Percentiles rank a stretch among this genome's conserved stretches.
phyloP scores from a whole-genome alignment of 108 stramenopile genomes.

The Skeletonema grethae region DNA sequence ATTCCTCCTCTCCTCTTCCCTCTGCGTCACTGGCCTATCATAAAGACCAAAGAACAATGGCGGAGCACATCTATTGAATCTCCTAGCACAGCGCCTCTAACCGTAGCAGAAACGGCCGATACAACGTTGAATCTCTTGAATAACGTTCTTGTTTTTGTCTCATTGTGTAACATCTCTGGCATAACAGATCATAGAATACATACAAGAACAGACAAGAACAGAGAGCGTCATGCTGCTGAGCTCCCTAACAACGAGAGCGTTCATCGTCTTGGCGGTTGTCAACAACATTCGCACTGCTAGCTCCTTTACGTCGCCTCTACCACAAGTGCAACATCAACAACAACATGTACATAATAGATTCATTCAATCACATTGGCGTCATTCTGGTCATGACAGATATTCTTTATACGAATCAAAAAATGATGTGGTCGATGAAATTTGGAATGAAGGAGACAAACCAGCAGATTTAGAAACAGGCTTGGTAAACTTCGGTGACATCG shows the following conservation, averaged over 20 bases:
- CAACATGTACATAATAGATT: neutral
- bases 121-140: too few species aligned
- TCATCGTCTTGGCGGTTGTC: neutral
- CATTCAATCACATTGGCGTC: neutral
- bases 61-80: neutral
- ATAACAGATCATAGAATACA: too few species aligned
- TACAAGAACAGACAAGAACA: too few species aligned
- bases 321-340: neutral
- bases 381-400: slow-evolving; percentile 2
- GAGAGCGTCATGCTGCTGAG: neutral
- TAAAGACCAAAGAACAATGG: too few species aligned
- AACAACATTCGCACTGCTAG: neutral
- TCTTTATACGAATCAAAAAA: neutral
- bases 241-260: neutral
- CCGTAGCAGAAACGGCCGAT: neutral
- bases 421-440: neutral
- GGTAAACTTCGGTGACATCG: neutral
- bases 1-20: too few species aligned
- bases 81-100: neutral
- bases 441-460: neutral
- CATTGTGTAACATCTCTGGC: too few species aligned
- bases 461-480: slow-evolving; percentile 1
- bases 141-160: too few species aligned
- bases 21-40: too few species aligned
- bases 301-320: neutral